Base-by-base conservation (phyloP, 345 rosid genomes). In the Salix koriyanagi region DNA sequence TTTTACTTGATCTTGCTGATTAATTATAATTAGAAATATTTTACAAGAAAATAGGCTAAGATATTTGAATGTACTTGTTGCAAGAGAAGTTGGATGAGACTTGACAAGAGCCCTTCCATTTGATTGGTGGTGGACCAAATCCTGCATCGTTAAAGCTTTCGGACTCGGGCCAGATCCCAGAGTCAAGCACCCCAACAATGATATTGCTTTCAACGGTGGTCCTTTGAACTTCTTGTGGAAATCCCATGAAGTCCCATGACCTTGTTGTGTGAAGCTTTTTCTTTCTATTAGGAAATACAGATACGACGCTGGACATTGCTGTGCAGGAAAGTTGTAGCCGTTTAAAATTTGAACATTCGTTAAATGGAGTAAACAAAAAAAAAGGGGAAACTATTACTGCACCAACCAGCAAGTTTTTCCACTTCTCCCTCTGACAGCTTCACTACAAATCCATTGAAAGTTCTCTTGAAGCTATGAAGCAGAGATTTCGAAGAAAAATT, bases 381-480 rank as follows among this genome's bases (percentile, higher is more conserved):
- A 8, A 2, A 5, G 34, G 6, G 36, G 6, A 1, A 9, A 2
- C 44, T 8, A 9, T 41, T 2, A 2, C 44, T 34, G 30, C 25
- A 75, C 61, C 8, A 44, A 83, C 88, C 80, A 7, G 79, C 64
- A 26, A 83, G 15, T 28, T 18, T 76, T 23, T 23, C 65, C 30
- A 42, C 76, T 75, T 85, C 75, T 0, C 76, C 77, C 23, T 78
- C 76, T 0, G 81, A 58, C 25, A 85, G 25, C 70, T 76, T 79
- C 13, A 70, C 83, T 5, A 60, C 85, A 52, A 85, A 85, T 36
- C 83, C 84, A 42, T 81, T 26, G 78, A 85, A 83, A 39, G 76
- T 80, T 58, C 75, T 83, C 15, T 34, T 75, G 67, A 58, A 85
- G 73, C 77, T 81, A 42, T 66, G 50, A 2, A 82, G 58, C 25